Percentiles rank a stretch among this genome's conserved stretches.
phyloP scores from a whole-genome alignment of 148 eudicot genomes.

The Rhododendron ferrugineum region DNA sequence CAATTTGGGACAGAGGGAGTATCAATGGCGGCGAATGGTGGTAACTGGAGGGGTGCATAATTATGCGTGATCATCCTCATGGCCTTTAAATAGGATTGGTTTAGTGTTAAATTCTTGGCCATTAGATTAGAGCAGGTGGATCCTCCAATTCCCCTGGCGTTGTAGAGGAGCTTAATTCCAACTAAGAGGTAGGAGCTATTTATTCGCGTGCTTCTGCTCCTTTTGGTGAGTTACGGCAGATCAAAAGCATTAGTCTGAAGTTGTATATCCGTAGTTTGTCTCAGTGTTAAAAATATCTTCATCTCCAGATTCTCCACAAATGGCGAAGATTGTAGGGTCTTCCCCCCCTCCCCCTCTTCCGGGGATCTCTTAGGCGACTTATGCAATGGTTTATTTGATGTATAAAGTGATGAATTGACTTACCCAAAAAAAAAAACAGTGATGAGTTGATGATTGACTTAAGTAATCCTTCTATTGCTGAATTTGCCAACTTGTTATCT shows the following conservation, averaged over 20 bases:
- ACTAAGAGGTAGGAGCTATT: neutral
- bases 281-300: neutral
- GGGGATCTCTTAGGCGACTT: neutral
- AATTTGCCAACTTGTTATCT: neutral
- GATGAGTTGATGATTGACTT: neutral
- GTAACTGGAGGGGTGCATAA: neutral
- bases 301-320: neutral
- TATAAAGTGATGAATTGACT: neutral
- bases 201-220: neutral
- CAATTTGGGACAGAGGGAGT: neutral
- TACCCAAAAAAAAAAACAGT: neutral
- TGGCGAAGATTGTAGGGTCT: neutral
- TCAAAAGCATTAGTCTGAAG: neutral
- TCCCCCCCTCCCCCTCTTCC: rapidly evolving
- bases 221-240: neutral
- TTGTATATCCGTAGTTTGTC: neutral
- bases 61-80: too few species aligned
- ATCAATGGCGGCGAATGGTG: neutral
- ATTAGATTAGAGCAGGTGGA: neutral
- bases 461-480: neutral
- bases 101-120: neutral
- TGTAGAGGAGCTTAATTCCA: neutral
- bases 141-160: neutral
- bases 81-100: neutral
- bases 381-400: neutral